A percentile compares a stretch with the other conserved stretches of the same genome.
Conservation (phyloP, 352 stramenopile species). For the Blastocystis sp. region DNA sequence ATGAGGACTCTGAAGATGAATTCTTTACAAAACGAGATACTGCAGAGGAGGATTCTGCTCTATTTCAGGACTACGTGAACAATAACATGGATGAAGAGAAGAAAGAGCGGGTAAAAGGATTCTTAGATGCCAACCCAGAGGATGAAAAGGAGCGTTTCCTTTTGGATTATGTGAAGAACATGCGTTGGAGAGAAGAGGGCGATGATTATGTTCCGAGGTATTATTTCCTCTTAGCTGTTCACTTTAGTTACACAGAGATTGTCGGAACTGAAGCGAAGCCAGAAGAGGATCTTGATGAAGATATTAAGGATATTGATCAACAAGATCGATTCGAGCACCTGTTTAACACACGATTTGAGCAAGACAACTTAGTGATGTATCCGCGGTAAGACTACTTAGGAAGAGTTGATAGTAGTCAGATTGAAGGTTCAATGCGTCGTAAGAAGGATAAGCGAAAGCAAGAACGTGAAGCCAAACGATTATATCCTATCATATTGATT, state of each 20-base stretch:
- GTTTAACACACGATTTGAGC: constrained; percentile 99
- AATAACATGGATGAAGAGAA: constrained; percentile 50
- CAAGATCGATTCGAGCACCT: constrained; percentile 91
- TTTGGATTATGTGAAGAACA: constrained; percentile 31
- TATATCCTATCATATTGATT: constrained; percentile 62
- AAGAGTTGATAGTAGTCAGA: constrained; percentile 66
- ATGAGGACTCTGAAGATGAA: constrained; percentile 66
- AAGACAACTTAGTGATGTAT: constrained; percentile 80
- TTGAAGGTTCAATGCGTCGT: constrained; percentile 82
- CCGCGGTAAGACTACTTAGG: constrained; percentile 69
- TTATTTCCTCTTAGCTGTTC: constrained; percentile 52
- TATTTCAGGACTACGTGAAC: constrained; percentile 50
- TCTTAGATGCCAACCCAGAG: constrained; percentile 3
- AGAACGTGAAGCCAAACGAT: constrained; percentile 81
- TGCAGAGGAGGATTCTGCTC: constrained; percentile 54
- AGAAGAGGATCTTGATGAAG: constrained; percentile 69
- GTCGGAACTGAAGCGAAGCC: constrained; percentile 68
- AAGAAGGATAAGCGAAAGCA: constrained; percentile 88
- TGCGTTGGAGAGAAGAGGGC: constrained; percentile 62
- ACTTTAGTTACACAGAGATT: constrained; percentile 72
- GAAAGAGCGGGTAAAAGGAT: constrained; percentile 31
- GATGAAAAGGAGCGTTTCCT: constrained; percentile 61
- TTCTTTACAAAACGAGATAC: constrained; percentile 56
- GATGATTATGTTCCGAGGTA: constrained; percentile 8
- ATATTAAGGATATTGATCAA: constrained; percentile 82